Evolutionary conservation across 192 early-diverging fungal species (phyloP).

Genomic region (Coemansia sp.): DNA sequence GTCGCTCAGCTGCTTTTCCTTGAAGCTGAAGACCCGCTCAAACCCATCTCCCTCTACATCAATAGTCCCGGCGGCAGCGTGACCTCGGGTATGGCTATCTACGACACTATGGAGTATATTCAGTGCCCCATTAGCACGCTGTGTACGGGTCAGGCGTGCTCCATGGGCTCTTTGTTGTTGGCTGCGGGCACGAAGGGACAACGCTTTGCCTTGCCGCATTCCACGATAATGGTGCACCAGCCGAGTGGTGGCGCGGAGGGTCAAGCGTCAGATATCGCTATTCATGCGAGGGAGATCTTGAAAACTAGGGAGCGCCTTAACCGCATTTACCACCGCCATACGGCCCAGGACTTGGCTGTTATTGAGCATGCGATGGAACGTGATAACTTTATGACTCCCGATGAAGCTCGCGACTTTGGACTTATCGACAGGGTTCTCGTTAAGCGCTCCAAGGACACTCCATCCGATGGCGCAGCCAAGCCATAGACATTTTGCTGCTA

Average conservation of each 20-base stretch:
- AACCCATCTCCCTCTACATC: conserved; percentile 94
- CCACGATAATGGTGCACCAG: conserved; percentile 97
- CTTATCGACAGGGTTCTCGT: conserved; percentile 87
- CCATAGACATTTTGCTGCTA: neutral
- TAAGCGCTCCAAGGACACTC: conserved; percentile 52
- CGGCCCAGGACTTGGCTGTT: conserved; percentile 71
- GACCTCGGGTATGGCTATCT: conserved; percentile 92
- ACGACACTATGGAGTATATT: conserved; percentile 90
- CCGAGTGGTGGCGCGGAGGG: conserved; percentile 92
- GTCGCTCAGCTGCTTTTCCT: conserved; percentile 94
- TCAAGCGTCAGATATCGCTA: conserved; percentile 96
- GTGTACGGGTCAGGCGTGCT: conserved; percentile 96
- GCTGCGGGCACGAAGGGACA: conserved; percentile 87
- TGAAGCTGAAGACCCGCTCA: conserved; percentile 91
- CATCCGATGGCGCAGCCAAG: neutral
- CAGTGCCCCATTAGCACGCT: conserved; percentile 89
- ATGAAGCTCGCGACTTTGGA: conserved; percentile 86
- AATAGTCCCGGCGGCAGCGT: conserved; percentile 97
- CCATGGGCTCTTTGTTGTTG: conserved; percentile 94
- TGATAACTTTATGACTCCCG: conserved; percentile 92
- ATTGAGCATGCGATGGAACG: conserved; percentile 91
- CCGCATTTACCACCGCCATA: conserved; percentile 82
- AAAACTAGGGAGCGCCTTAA: conserved; percentile 82
- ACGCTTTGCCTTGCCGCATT: conserved; percentile 83
- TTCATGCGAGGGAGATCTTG: conserved; percentile 94